Evolutionary conservation across 352 stramenopile genomes (phyloP).

Genomic region (Globisporangium abappressorium): DNA sequence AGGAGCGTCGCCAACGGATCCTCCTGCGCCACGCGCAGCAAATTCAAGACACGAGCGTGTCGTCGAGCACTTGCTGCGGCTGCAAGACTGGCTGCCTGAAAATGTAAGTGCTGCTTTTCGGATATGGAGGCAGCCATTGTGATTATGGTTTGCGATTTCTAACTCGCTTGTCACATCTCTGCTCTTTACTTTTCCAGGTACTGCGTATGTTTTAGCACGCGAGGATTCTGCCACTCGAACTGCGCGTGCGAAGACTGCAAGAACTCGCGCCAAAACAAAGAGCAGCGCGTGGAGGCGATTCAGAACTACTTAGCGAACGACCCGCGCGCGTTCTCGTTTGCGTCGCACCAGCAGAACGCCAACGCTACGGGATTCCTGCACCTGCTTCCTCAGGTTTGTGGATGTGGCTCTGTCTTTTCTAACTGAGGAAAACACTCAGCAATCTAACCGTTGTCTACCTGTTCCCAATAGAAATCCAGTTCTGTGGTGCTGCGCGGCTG

Average conservation of each 20-base stretch:
- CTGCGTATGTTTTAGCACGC: constrained; percentile 80
- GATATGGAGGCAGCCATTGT: background rate
- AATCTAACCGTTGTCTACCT: background rate
- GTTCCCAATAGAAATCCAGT: constrained; percentile 51
- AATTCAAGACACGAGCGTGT: constrained; percentile 70
- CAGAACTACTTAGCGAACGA: constrained; percentile 75
- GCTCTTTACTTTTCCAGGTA: constrained; percentile 34
- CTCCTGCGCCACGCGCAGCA: constrained; percentile 59
- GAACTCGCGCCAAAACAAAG: constrained; percentile 52
- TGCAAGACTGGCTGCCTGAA: constrained; percentile 87
- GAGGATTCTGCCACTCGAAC: constrained; percentile 71
- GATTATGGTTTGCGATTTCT: too few species aligned
- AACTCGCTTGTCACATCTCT: background rate
- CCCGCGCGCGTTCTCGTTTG: constrained; percentile 71
- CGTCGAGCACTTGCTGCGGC: constrained; percentile 71
- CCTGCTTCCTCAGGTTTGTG: constrained; percentile 53
- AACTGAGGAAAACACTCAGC: background rate
- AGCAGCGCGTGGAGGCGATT: constrained; percentile 73
- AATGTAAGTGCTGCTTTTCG: constrained; percentile 35
- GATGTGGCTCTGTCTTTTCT: too few species aligned
- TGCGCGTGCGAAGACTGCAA: constrained; percentile 76
- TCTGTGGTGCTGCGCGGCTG: constrained; percentile 85
- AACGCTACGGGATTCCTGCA: constrained; percentile 56
- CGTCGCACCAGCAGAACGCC: constrained; percentile 28
- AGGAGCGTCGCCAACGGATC: constrained; percentile 44